phyloP scores from a whole-genome alignment of 306 rosid genomes.

The Datisca glomerata region DNA sequence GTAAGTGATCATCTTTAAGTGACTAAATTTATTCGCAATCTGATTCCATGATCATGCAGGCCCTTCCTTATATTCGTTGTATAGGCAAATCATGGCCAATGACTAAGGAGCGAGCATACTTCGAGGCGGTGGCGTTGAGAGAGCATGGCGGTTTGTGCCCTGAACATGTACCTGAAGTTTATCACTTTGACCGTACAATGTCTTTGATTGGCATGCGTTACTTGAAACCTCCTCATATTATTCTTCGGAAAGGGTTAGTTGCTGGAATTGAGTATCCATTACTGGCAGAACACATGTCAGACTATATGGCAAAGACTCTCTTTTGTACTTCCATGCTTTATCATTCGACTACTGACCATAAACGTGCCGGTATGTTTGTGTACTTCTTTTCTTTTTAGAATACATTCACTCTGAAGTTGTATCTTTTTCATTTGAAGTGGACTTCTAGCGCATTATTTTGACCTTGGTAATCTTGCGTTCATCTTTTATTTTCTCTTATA shows the following conservation, averaged over 20 bases:
- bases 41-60: slow-evolving; percentile 22
- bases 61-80: slow-evolving; percentile 69
- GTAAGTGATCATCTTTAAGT: too few species aligned
- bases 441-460: too few species aligned
- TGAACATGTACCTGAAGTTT: slow-evolving; percentile 64
- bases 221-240: slow-evolving; percentile 80
- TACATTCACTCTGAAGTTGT: too few species aligned
- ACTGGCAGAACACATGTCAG: slow-evolving; percentile 59
- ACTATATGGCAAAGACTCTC: slow-evolving; percentile 62
- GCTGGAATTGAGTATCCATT: slow-evolving; percentile 66
- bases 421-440: too few species aligned
- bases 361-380: slow-evolving; percentile 39
- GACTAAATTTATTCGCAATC: too few species aligned
- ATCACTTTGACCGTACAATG: slow-evolving; percentile 78
- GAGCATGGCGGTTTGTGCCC: slow-evolving; percentile 32
- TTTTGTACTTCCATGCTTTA: slow-evolving; percentile 60
- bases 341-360: slow-evolving; percentile 59
- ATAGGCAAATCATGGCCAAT: slow-evolving; percentile 91
- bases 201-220: slow-evolving; percentile 76
- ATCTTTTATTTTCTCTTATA: too few species aligned
- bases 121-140: slow-evolving; percentile 47
- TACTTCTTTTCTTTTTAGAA: not conserved
- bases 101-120: slow-evolving; percentile 79
- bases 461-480: too few species aligned
- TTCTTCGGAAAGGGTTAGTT: slow-evolving; percentile 70